Conservation (phyloP, 202 grass and related monocot species). For the Zizania palustris region DNA sequence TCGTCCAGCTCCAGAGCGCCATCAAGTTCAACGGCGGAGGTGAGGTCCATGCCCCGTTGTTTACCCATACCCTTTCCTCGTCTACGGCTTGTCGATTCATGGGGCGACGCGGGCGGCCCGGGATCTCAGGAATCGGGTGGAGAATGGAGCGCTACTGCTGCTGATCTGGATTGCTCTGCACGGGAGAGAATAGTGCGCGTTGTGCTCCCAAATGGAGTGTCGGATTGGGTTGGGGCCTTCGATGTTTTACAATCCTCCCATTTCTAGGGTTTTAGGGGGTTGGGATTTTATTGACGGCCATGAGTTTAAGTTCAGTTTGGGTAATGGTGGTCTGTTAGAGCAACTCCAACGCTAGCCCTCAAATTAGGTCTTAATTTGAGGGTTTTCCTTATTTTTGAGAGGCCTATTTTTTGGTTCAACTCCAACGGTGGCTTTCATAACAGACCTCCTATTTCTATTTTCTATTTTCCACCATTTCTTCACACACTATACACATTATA, state of each 20-base stretch:
- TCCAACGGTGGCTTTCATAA: too few species aligned
- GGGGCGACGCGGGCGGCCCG: background rate
- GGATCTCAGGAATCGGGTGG: background rate
- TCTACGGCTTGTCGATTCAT: background rate
- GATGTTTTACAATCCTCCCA: conserved; percentile 2
- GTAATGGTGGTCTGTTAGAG: background rate
- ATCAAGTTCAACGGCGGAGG: conserved; percentile 99
- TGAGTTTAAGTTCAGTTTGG: conserved; percentile 8
- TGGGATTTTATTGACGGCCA: background rate
- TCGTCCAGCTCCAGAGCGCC: conserved; percentile 85
- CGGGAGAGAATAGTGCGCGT: background rate
- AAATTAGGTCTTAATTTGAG: too few species aligned
- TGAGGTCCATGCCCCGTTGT: conserved; percentile 2
- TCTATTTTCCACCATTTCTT: too few species aligned
- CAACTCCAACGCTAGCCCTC: too few species aligned
- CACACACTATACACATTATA: too few species aligned
- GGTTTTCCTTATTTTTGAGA: too few species aligned
- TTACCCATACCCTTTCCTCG: background rate
- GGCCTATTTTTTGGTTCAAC: background rate
- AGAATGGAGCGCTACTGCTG: background rate
- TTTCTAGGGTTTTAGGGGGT: conserved; percentile 8
- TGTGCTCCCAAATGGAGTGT: conserved; percentile 7
- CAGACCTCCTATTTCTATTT: too few species aligned
- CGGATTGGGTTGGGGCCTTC: background rate
- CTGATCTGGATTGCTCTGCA: conserved; percentile 18